Evolutionary conservation across 2,329 filamentous ascomycete genomes (phyloP), one percentile per base, ranked within the genome.

Genomic region (Raffaelea albimanens): DNA sequence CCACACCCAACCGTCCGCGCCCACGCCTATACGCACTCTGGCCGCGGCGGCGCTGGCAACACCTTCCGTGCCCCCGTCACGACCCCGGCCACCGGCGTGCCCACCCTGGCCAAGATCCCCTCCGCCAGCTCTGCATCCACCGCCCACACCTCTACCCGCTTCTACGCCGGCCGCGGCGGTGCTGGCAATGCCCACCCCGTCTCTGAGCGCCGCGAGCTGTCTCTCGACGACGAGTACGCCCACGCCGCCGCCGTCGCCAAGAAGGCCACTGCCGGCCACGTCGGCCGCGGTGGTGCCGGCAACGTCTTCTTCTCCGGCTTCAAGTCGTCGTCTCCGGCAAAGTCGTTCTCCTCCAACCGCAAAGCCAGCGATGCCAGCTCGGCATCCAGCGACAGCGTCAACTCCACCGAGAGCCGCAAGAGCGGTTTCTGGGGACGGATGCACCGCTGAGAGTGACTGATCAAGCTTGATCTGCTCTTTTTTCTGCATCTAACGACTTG

Each of bases 181-280:
- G 80, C 80, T 2, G 82, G 82, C 58, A 85, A 85, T 67, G 72
- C 78, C 53, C 72, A 73, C 62, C 59, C 67, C 40, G 62, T 70
- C 46, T 61, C 65, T 47, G 68, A 78, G 60, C 71, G 77, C 43
- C 71, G 75, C 57, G 72, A 76, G 56, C 73, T 83, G 64, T 75
- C 72, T 50, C 86, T 86, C 64, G 80, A 83, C 61, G 80, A 83
- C 67, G 80, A 83, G 61, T 75, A 79, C 57, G 65, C 71, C 56
- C 71, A 73, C 53, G 73, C 77, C 57, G 69, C 71, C 56, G 67
- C 72, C 49, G 67, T 76, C 47, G 71, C 72, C 58, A 67, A 70
- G 53, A 65, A 71, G 57, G 67, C 73, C 46, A 67, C 73, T 20
- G 66, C 72, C 20, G 78, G 76, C 65, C 71, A 80, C 63, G 75